phyloP scores from a whole-genome alignment of 129 eudicot species.

The Calendula officinalis region DNA sequence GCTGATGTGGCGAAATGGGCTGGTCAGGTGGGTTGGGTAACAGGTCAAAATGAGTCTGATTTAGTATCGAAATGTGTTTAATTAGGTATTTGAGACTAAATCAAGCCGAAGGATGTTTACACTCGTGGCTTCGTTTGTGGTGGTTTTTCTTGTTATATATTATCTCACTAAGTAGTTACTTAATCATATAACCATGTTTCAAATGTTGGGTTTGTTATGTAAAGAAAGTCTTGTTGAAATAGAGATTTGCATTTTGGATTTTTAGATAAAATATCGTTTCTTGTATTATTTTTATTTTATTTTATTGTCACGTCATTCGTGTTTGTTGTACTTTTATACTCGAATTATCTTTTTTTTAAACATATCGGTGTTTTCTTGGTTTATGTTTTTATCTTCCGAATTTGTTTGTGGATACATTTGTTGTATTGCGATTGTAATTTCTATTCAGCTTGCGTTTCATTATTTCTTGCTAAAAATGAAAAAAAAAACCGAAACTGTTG shows the following conservation, averaged over 20 bases:
- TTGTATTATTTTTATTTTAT: neutral
- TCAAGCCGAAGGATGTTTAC: constrained; percentile 83
- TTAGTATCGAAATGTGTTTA: neutral
- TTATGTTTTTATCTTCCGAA: too few relatives aligned
- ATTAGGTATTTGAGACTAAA: constrained; percentile 89
- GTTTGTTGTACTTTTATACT: constrained; percentile 4
- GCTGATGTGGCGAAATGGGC: neutral
- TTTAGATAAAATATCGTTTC: constrained; percentile 14
- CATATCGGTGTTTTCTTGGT: neutral
- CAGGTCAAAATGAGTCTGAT: neutral
- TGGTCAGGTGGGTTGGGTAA: neutral
- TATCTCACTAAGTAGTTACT: constrained; percentile 70
- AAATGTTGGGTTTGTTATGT: constrained; percentile 33
- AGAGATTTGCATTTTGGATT: constrained; percentile 10
- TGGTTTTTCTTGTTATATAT: constrained; percentile 64
- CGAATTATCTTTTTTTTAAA: neutral
- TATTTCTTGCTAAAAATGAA: neutral
- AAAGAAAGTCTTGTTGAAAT: constrained; percentile 27
- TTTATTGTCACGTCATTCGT: neutral
- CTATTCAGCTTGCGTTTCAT: too few relatives aligned
- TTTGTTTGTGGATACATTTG: too few relatives aligned
- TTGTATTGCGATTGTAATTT: neutral
- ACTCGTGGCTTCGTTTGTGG: constrained; percentile 81
- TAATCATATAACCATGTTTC: too few relatives aligned
- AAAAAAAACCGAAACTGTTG: neutral